These are phyloP conservation scores for Dalbergia oliveri DNA, from an alignment of 306 rosid genomes.

Conservation along the genomic window DNA sequence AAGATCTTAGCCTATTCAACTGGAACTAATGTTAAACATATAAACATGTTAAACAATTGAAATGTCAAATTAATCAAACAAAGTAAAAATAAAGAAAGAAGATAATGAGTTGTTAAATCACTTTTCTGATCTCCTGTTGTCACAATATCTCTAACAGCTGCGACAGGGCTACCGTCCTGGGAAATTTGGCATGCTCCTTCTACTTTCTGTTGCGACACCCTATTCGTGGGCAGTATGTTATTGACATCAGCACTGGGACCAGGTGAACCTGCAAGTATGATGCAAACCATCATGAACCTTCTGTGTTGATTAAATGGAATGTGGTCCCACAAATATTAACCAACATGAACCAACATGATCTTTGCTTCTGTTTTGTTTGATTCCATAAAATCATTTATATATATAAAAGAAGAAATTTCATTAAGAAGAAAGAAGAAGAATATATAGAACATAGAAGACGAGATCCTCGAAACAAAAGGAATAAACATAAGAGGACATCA, in stretches of 20 bases:
- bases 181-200: constrained; percentile 48
- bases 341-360: background rate
- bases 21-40: background rate
- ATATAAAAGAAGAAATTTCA: too few species aligned
- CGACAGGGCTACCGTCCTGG: constrained; percentile 32
- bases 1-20: constrained; percentile 10
- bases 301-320: constrained; percentile 8
- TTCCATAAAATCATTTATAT: background rate
- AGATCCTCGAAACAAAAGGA: too few species aligned
- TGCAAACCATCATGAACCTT: constrained; percentile 34
- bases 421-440: too few species aligned
- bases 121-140: constrained; percentile 47
- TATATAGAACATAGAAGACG: too few species aligned
- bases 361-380: background rate
- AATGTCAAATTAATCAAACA: constrained; percentile 23
- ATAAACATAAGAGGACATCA: too few species aligned
- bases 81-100: constrained; percentile 21
- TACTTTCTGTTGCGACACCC: constrained; percentile 35
- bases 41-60: constrained; percentile 10
- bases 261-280: constrained; percentile 50
- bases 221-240: background rate
- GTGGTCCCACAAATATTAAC: background rate
- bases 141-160: constrained; percentile 28
- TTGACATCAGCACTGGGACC: constrained; percentile 30
- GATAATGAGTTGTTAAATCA: constrained; percentile 26